Base-by-base conservation (phyloP, 2,329 filamentous ascomycete genomes). In the Pseudocercospora macadamiae region DNA sequence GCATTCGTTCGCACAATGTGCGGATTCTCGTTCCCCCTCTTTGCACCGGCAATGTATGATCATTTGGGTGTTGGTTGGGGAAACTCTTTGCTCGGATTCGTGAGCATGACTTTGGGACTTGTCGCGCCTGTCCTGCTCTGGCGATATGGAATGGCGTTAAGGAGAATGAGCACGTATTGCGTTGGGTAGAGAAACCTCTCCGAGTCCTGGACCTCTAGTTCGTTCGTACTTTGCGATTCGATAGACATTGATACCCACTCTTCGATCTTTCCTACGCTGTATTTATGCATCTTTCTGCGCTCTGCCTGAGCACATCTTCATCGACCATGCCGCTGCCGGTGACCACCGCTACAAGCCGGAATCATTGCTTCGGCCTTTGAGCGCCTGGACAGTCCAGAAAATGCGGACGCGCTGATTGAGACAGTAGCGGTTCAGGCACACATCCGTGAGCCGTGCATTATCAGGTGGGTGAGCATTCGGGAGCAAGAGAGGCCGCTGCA, bases 11-110 rank as follows among this genome's bases (percentile, higher is more conserved):
- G 68, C 8, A 81, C 77, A 6, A 63, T 83, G 42, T 71, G 75
- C 2, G 81, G 79, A 0, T 82, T 82, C 60, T 61, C 76, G 8
- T 83, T 83, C 44, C 81, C 82, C 0, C 62, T 83, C 0, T 82
- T 83, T 58, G 79, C 78, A 0, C 79, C 80, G 0, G 60, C 53
- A 3, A 74, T 77, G 71, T 78, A 76, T 62, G 57, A 70, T 8
- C 62, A 62, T 4, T 65, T 78, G 21, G 73, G 73, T 0, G 73
- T 73, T 47, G 75, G 75, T 1, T 76, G 74, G 74, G 72, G 72
- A 34, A 77, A 76, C 56, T 63, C 54, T 12, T n/a, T 66, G 19
- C 48, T 68, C 28, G 67, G 54, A 1, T 65, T 68, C n/a, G 55
- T 65, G 8, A 56, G 49, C 21, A 47, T 64, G 42, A 56, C 57